Percentiles rank a stretch among this genome's conserved stretches.
phyloP scores from a whole-genome alignment of 2,329 filamentous ascomycete genomes.

The Aspergillus pseudoterreus region DNA sequence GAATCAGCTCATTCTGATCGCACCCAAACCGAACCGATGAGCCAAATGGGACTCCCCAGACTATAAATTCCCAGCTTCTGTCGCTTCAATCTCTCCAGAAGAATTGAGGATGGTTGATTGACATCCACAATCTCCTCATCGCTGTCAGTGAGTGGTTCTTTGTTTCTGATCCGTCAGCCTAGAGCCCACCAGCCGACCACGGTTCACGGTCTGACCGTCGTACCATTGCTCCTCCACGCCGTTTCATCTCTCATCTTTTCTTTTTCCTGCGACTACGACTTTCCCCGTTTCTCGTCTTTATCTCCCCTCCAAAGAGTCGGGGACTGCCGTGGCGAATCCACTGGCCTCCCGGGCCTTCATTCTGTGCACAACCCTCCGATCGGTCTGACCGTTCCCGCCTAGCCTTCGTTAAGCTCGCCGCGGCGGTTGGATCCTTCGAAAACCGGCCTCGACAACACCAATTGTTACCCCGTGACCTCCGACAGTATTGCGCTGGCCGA shows the following conservation, averaged over 20 bases:
- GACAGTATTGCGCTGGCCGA: background rate
- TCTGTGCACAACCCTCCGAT: constrained; percentile 1
- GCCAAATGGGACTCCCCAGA: too few species aligned
- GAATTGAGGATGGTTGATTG: too few species aligned
- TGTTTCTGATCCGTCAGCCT: background rate
- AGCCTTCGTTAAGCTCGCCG: constrained; percentile 1
- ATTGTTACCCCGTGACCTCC: background rate
- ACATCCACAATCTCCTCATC: background rate
- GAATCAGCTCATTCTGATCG: too few species aligned
- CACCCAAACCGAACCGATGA: too few species aligned
- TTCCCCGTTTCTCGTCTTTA: background rate
- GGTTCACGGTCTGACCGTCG: constrained; percentile 1
- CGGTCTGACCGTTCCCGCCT: constrained; percentile 7
- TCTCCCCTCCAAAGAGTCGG: background rate
- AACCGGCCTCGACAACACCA: background rate
- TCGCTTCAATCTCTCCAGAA: too few species aligned
- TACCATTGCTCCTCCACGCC: background rate
- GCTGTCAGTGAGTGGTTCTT: background rate
- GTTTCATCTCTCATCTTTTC: background rate
- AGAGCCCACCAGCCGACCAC: background rate
- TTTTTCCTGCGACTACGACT: background rate
- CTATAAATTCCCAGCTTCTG: too few species aligned
- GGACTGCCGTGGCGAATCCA: constrained; percentile 2
- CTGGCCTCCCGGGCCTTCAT: background rate
- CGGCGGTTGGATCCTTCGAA: background rate